A percentile compares a stretch with the other conserved stretches of the same genome.
Evolutionary conservation across 371 early-diverging fungal genomes (phyloP).

Genomic region (Mucor mucedo): DNA sequence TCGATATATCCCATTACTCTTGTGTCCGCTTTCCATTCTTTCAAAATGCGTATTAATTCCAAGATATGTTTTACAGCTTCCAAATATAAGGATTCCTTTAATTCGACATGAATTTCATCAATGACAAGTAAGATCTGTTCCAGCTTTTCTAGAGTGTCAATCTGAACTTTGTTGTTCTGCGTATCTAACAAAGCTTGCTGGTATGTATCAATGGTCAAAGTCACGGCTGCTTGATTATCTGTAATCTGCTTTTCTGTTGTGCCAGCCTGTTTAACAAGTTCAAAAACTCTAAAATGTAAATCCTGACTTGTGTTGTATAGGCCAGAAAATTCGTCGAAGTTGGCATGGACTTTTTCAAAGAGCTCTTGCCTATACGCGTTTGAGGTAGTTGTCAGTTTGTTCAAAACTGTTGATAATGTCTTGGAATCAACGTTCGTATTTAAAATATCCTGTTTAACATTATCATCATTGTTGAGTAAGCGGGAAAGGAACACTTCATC

Average conservation of each 20-base stretch:
- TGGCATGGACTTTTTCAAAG: conserved; percentile 15
- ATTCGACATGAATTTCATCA: conserved; percentile 1
- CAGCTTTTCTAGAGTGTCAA: conserved; percentile 21
- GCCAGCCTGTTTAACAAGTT: conserved; percentile 8
- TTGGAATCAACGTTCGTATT: conserved; percentile 9
- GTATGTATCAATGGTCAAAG: conserved; percentile 18
- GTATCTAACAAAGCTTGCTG: conserved; percentile 14
- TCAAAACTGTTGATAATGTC: conserved; percentile 14
- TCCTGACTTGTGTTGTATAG: conserved; percentile 14
- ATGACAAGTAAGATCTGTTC: conserved; percentile 9
- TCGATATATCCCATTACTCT: conserved; percentile 1
- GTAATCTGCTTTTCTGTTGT: conserved; percentile 5
- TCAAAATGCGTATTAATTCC: neutral
- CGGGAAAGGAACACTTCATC: conserved; percentile 29
- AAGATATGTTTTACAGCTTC: conserved; percentile 8
- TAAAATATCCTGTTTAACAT: neutral
- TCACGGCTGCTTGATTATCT: neutral
- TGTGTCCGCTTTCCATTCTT: neutral
- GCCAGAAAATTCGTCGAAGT: conserved; percentile 23
- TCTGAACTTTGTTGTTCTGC: conserved; percentile 16
- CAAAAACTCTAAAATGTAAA: conserved; percentile 2
- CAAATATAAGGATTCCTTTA: conserved; percentile 2
- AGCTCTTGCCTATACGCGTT: conserved; percentile 26
- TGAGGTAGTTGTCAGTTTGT: conserved; percentile 20
- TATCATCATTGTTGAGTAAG: conserved; percentile 10